These are phyloP conservation scores for Cyclotella kingstonii DNA, from an alignment of 108 stramenopile species.

Conservation along the genomic window DNA sequence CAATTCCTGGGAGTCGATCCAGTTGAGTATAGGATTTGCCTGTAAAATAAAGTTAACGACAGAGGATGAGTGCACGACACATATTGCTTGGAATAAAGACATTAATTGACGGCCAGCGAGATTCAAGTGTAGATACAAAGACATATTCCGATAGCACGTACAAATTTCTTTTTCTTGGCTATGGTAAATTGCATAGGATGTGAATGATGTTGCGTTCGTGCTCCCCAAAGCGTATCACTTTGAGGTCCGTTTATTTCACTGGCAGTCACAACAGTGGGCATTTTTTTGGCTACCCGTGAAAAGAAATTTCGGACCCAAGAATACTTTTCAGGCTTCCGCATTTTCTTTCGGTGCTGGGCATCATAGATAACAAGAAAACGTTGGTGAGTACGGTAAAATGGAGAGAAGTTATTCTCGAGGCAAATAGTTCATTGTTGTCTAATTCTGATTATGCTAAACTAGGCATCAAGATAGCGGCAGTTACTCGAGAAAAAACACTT, in stretches of 20 bases:
- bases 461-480: too few species aligned
- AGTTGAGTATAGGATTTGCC: constrained; percentile 18
- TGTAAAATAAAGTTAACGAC: not conserved
- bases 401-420: too few species aligned
- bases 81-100: not conserved
- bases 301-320: not conserved
- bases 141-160: not conserved
- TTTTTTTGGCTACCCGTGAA: not conserved
- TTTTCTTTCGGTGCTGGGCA: not conserved
- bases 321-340: too few species aligned
- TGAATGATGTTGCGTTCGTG: not conserved
- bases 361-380: too few species aligned
- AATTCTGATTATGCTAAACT: too few species aligned
- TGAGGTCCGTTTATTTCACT: not conserved
- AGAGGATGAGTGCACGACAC: not conserved
- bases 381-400: too few species aligned
- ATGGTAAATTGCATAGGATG: constrained; percentile 14
- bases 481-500: too few species aligned
- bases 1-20: constrained; percentile 15
- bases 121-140: not conserved
- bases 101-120: not conserved
- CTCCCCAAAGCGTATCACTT: not conserved
- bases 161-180: constrained; percentile 14
- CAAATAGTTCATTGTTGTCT: too few species aligned
- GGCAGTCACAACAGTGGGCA: too few species aligned